Percentiles rank a stretch among this genome's conserved stretches.
These are phyloP conservation scores for Nannochloris sp. DNA, from an alignment of 139 green algal species.

Conservation along the genomic window DNA sequence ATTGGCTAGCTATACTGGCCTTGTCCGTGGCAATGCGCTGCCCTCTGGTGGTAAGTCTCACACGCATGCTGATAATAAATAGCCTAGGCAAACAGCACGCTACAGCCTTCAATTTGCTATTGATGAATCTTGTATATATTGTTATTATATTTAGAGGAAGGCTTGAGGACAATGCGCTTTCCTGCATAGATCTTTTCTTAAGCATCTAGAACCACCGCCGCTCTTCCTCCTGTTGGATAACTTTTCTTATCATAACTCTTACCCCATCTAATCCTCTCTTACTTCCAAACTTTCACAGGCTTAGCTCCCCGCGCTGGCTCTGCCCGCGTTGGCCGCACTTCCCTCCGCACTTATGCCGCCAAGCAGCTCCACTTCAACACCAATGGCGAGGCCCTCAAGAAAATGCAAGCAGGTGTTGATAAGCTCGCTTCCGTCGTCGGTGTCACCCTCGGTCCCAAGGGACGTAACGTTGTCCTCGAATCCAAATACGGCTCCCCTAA, in stretches of 20 bases:
- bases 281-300: neutral
- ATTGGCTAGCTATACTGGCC: neutral
- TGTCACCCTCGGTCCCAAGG: constrained; percentile 98
- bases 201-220: too few species aligned
- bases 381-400: constrained; percentile 93
- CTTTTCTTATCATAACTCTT: neutral
- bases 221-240: too few species aligned
- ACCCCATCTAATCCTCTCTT: neutral
- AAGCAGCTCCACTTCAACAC: constrained; percentile 99
- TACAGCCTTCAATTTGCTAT: too few species aligned
- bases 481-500: constrained; percentile 97
- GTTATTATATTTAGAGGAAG: too few species aligned
- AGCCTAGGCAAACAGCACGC: neutral
- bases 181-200: too few species aligned
- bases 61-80: neutral
- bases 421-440: constrained; percentile 97
- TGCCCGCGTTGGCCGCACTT: neutral
- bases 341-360: constrained; percentile 46
- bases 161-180: too few species aligned
- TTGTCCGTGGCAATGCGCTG: neutral
- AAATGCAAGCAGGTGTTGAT: constrained; percentile 91
- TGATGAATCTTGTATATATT: too few species aligned
- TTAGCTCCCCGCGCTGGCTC: constrained; percentile 1
- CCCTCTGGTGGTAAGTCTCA: neutral
- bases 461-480: constrained; percentile 98